These are phyloP conservation scores for Rhodotorula sp. DNA, from an alignment of 1,284 basidiomycete genomes.

Conservation along the genomic window DNA sequence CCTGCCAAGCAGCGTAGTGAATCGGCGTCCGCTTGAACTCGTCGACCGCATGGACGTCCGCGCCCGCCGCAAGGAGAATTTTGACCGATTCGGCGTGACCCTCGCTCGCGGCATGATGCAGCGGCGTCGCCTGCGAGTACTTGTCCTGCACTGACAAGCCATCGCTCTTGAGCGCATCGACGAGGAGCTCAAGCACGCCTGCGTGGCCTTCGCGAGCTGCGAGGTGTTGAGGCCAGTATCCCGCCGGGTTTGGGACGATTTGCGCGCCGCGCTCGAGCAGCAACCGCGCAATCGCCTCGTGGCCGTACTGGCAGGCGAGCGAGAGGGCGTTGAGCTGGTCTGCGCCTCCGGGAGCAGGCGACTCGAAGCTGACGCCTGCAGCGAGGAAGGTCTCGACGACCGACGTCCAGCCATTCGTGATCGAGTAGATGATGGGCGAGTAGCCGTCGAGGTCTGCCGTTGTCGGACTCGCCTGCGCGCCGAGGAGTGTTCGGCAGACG, in stretches of 20 bases:
- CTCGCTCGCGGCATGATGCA: constrained; percentile 91
- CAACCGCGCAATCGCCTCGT: constrained; percentile 76
- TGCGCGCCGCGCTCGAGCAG: constrained; percentile 75
- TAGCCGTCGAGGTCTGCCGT: constrained; percentile 89
- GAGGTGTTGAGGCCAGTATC: constrained; percentile 95
- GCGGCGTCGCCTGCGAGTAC: constrained; percentile 96
- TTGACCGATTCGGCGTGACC: constrained; percentile 76
- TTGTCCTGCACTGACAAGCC: constrained; percentile 68
- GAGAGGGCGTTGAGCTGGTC: constrained; percentile 80
- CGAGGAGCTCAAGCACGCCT: constrained; percentile 75
- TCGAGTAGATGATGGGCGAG: constrained; percentile 88
- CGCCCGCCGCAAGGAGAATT: constrained; percentile 74
- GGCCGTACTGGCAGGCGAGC: constrained; percentile 85
- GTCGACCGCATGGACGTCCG: constrained; percentile 71
- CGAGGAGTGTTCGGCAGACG: constrained; percentile 74
- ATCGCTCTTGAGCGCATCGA: constrained; percentile 58
- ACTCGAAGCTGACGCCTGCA: constrained; percentile 59
- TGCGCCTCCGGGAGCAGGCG: constrained; percentile 54
- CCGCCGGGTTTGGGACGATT: constrained; percentile 84
- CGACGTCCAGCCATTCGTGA: constrained; percentile 80
- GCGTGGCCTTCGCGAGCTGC: constrained; percentile 93
- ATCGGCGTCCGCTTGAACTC: constrained; percentile 82
- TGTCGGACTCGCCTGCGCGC: constrained; percentile 65
- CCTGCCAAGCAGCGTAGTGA: constrained; percentile 98
- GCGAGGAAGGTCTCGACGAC: constrained; percentile 73